Base-by-base conservation (phyloP, 1,284 basidiomycete genomes). In the Austroboletus novae-zelandiae region DNA sequence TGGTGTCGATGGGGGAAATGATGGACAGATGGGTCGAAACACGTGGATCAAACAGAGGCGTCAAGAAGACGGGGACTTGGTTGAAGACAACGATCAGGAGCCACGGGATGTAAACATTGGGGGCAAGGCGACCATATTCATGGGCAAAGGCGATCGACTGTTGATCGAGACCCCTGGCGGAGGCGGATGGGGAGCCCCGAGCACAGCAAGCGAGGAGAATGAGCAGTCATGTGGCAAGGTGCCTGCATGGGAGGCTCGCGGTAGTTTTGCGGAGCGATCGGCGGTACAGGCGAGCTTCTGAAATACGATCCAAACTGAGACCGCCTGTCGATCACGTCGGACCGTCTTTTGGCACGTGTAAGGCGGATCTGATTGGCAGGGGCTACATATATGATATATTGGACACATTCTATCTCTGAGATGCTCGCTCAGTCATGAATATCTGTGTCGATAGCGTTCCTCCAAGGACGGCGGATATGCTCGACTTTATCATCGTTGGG, bases 101-200 rank as follows among this genome's bases (percentile, higher is more conserved):
- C 71, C 79, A 17, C 77, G 93, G 18, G 74, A 81, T 31, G 88
- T 98, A 62, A 97, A 95, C 64, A 83, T 98, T 37, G 94, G 94
- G 17, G 93, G 94, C 9, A 98, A 98, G 69, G 89, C 88, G 40
- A 92, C 90, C 1, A 81, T 94, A 40, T 82, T 81, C 70, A 93
- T 94, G 84, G 90, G 88, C 43, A 88, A 86, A 59, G 87, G 90
- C 2, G 94, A 97, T 68, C 73, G 79, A 40, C 71, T 96, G 51
- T 59, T 89, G 50, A 86, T 97, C 51, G 84, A 94, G 69, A 98
- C 94, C 4, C 95, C 94, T 1, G 95, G 95, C 2, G 95, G 91
- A 6, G 95, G 95, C 4, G 95, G 86, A 1, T 98, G 91, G 91
- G 94, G 94, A 1, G 61, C 60, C 13, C 61, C 74, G 5, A 71